Conservation (phyloP, 2,329 filamentous ascomycete species). For the Immersiporthe knoxdaviesiana region DNA sequence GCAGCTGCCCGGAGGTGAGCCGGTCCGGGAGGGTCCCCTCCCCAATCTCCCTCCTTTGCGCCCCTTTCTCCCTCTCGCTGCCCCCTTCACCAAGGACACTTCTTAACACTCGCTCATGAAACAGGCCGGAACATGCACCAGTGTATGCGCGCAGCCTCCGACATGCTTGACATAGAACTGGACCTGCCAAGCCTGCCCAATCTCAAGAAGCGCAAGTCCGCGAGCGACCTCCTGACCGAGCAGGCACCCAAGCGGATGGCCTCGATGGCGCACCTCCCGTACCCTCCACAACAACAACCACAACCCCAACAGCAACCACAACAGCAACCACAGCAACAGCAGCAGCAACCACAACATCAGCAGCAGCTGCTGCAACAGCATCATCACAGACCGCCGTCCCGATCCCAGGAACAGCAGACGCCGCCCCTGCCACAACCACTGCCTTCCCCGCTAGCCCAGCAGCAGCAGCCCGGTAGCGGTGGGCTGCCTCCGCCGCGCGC, state of each 20-base stretch:
- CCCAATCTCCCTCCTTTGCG: background rate
- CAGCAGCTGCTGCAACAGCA: background rate
- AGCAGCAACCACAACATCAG: constrained; percentile 11
- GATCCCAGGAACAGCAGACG: constrained; percentile 20
- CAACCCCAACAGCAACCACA: constrained; percentile 5
- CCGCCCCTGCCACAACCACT: constrained; percentile 16
- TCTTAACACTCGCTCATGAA: constrained; percentile 25
- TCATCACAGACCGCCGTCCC: constrained; percentile 23
- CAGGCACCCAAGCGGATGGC: constrained; percentile 39
- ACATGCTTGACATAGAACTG: constrained; percentile 37
- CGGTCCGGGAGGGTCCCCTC: background rate
- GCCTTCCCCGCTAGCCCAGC: background rate
- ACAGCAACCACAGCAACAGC: constrained; percentile 14
- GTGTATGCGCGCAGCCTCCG: constrained; percentile 38
- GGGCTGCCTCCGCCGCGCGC: constrained; percentile 27
- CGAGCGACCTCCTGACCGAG: constrained; percentile 37
- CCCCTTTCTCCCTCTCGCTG: background rate
- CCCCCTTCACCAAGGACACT: background rate
- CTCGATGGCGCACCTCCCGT: constrained; percentile 28
- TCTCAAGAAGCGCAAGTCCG: constrained; percentile 39
- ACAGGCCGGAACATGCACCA: constrained; percentile 43
- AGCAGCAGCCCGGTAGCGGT: constrained; percentile 10
- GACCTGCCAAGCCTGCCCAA: constrained; percentile 35
- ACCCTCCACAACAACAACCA: constrained; percentile 9
- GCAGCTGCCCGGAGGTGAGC: constrained; percentile 42